Conservation (phyloP, 768 basidiomycete genomes). For the Trametes cubensis region DNA sequence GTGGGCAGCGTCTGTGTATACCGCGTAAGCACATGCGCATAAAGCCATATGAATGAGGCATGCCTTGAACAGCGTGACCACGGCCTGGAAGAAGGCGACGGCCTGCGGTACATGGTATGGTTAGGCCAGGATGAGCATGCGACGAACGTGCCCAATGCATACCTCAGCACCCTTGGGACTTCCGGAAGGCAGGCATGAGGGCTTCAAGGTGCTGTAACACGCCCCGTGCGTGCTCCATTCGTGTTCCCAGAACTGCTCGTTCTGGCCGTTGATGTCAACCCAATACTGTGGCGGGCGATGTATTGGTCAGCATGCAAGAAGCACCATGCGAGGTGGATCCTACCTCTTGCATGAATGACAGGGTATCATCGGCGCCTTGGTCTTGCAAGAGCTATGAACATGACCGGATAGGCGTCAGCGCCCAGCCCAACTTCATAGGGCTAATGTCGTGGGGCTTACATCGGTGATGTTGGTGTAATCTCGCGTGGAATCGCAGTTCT, state of each 20-base stretch:
- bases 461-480: slow-evolving; percentile 46
- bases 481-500: slow-evolving; percentile 46
- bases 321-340: background rate
- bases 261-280: slow-evolving; percentile 60
- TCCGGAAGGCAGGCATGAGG: slow-evolving; percentile 60
- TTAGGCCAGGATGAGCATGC: background rate
- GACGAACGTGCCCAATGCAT: slow-evolving; percentile 10
- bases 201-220: slow-evolving; percentile 58
- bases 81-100: slow-evolving; percentile 63
- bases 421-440: background rate
- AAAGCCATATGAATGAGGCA: slow-evolving; percentile 5
- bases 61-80: slow-evolving; percentile 61
- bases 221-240: slow-evolving; percentile 76
- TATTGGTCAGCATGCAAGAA: slow-evolving; percentile 17
- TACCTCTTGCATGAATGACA: slow-evolving; percentile 56
- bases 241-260: slow-evolving; percentile 75
- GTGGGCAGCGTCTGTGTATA: slow-evolving; percentile 63
- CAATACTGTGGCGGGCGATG: slow-evolving; percentile 50
- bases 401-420: background rate
- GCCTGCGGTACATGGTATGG: slow-evolving; percentile 44
- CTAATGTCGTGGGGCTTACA: slow-evolving; percentile 33
- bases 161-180: slow-evolving; percentile 65
- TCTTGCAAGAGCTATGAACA: slow-evolving; percentile 50
- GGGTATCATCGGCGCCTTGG: slow-evolving; percentile 61
- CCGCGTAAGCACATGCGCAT: slow-evolving; percentile 4